Evolutionary conservation across 2,329 filamentous ascomycete genomes (phyloP), one percentile per base, ranked within the genome.

Genomic region (Juglanconis juglandina): DNA sequence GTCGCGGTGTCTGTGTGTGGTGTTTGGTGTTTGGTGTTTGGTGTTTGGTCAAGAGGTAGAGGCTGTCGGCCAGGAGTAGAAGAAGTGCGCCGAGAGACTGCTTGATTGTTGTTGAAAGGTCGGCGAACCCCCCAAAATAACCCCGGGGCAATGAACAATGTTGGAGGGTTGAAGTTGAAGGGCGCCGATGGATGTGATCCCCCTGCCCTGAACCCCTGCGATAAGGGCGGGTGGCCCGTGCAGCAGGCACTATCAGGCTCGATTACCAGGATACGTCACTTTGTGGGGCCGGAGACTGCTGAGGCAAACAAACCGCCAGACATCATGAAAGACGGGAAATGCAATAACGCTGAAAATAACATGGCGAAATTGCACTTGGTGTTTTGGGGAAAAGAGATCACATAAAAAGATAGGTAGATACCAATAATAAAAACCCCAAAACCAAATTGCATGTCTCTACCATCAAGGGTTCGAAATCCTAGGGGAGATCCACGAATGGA

Each of bases 1-100:
- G 53, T 71, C 66, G 58, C 47, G 34, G 7, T 24, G 39, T 33
- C 9, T 54, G 7, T 47, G 34, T 17, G 17, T 46, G 46, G 33
- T 54, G 39, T 24, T 10, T 49, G 47, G 34, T 42, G 33, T 24
- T 10, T 49, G 47, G 34, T 42, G 33, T 44, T 24, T 24, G 24
- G 50, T 52, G 39, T 17, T 32, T 24, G 2, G 33, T 5, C 1
- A 41, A 42, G 44, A 47, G 44, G 7, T 14, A 13, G 10, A 13
- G 10, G 10, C n/a, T 42, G 39, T 4, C n/a, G 39, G 4, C 11
- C 39, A 1, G n/a, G 39, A 42, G n/a, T 5, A 11, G 10, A 13
- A 42, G 6, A 10, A 42, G 39, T 42, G 39, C n/a, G 39, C 39
- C 24, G 24, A 24, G 24, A 24, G 24, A 24, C 24, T 24, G 24